Conservation (phyloP, 768 basidiomycete species). For the Thelephora aurantiotincta region DNA sequence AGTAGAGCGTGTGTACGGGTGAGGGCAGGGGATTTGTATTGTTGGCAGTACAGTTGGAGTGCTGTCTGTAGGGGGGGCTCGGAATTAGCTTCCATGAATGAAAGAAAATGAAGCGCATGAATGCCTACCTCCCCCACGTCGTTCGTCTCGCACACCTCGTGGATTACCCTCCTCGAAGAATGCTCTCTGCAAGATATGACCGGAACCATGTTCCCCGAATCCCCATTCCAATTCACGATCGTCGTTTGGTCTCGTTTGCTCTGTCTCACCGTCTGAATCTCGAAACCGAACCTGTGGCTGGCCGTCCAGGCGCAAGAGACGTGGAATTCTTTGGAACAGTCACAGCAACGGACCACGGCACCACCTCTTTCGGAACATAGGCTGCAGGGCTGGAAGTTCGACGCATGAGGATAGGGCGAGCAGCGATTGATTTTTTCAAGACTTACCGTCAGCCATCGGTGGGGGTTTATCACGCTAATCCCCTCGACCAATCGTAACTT, state of each 20-base stretch:
- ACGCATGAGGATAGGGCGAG: not conserved
- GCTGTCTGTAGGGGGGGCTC: constrained; percentile 45
- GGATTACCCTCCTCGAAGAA: constrained; percentile 49
- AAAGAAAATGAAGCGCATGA: not conserved
- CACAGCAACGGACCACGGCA: constrained; percentile 71
- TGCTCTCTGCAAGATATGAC: constrained; percentile 73
- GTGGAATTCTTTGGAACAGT: constrained; percentile 74
- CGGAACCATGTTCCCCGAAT: constrained; percentile 66
- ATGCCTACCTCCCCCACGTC: constrained; percentile 58
- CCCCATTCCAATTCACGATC: constrained; percentile 62
- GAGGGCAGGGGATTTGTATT: constrained; percentile 69
- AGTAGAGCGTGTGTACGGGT: constrained; percentile 71
- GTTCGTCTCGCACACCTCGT: constrained; percentile 77
- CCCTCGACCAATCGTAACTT: constrained; percentile 77
- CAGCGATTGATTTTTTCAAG: not conserved
- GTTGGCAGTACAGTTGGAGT: constrained; percentile 73
- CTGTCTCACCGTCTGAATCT: constrained; percentile 75
- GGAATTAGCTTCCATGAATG: not conserved
- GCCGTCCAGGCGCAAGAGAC: constrained; percentile 82
- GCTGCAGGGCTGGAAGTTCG: constrained; percentile 22
- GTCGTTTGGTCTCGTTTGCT: constrained; percentile 55
- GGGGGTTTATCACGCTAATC: constrained; percentile 52
- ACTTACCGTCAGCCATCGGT: constrained; percentile 66
- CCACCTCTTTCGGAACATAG: constrained; percentile 64
- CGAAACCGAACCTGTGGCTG: constrained; percentile 83